These are phyloP conservation scores for Diaporthe ampelina DNA, from an alignment of 2,329 filamentous ascomycete species.

Conservation along the genomic window DNA sequence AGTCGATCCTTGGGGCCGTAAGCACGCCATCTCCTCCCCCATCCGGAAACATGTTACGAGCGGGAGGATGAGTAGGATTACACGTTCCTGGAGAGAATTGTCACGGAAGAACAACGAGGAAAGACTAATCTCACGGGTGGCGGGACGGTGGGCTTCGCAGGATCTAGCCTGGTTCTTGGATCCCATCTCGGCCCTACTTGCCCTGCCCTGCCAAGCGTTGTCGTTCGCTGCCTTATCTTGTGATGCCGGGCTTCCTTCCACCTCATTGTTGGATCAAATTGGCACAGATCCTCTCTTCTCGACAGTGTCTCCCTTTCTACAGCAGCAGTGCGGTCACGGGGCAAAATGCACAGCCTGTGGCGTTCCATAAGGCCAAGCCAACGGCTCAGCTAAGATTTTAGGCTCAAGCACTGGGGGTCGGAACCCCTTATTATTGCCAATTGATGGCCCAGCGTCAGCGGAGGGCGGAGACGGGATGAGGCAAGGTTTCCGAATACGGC, in stretches of 20 bases:
- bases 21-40: slow-evolving; percentile 21
- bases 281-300: slow-evolving; percentile 1
- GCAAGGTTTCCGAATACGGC: slow-evolving; percentile 20
- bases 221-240: slow-evolving; percentile 1
- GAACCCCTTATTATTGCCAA: slow-evolving; percentile 17
- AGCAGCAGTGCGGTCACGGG: not conserved
- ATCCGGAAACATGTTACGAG: slow-evolving; percentile 16
- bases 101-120: not conserved
- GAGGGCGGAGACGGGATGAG: slow-evolving; percentile 9
- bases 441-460: not conserved
- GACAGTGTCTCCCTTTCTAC: not conserved
- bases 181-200: slow-evolving; percentile 10
- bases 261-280: not conserved
- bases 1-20: slow-evolving; percentile 35
- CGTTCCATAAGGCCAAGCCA: slow-evolving; percentile 25
- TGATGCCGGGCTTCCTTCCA: not conserved
- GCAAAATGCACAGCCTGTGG: not conserved
- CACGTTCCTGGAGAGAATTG: not conserved
- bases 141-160: slow-evolving; percentile 7
- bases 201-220: slow-evolving; percentile 1
- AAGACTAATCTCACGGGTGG: slow-evolving; percentile 11
- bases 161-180: slow-evolving; percentile 7
- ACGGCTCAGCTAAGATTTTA: slow-evolving; percentile 31
- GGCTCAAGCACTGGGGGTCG: not conserved
- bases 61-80: slow-evolving; percentile 3